Base-by-base conservation (phyloP, 108 stramenopile genomes). In the Skeletonema marinoi region DNA sequence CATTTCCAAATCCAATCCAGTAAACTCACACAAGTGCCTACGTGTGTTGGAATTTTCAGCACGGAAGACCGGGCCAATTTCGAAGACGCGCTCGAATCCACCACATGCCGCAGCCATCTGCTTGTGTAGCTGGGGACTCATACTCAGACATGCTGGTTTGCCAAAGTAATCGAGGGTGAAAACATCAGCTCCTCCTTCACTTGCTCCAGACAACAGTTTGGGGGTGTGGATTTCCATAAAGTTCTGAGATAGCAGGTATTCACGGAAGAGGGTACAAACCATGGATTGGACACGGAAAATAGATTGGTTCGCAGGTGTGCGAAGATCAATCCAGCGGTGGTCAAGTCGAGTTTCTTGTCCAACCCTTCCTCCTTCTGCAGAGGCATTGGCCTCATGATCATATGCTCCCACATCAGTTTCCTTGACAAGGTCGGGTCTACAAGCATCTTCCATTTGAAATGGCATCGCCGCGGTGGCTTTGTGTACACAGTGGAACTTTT, bases 1-100 rank as follows among this genome's bases (percentile, higher is more conserved):
- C 98, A 99, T 98, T 87, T 99, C 99, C 61, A 99, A 77, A 88
- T 99, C 99, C 39, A 99, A 88, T 36, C 99, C 99, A 39, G 98
- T 99, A 81, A 99, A 99, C 86, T 99, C 99, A 77, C 98, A 99
- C 70, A 99, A 87, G 82, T 99, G 99, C 36, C 99, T 86, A 59
- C 98, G 83, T 0, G 99, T 99, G 78, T 98, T 96, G 59, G 92
- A 94, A 71, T 99, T 98, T 87, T 99, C 99, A 7, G 99, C 99
- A 65, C 99, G 95, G 81, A 99, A 99, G 36, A 99, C 99, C 4
- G 99, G 99, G 12, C 99, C 99, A 66, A 98, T 98, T 71, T 97
- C 95, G 86, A 97, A 97, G 29, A 99, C 98, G 7, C 97, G 92
- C 77, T 98, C 99, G 72, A 99, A 98, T 54, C 98, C 99, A 44